Percentiles rank a stretch among this genome's conserved stretches.
phyloP scores from a whole-genome alignment of 2,329 filamentous ascomycete species.

The Alternaria incomplexa region DNA sequence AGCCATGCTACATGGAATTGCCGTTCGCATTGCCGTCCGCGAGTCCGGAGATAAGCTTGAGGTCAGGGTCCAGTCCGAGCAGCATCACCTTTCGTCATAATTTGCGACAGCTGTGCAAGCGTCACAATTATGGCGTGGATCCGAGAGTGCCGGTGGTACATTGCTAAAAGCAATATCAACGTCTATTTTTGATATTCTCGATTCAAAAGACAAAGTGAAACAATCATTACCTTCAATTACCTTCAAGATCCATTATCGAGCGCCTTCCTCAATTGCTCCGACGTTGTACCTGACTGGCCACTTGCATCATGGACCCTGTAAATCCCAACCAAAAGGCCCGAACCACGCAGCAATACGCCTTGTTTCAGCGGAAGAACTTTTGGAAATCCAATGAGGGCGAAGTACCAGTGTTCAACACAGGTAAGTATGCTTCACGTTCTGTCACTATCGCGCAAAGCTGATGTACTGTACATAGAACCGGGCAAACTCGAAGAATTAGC shows the following conservation, averaged over 20 bases:
- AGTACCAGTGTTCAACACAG: slow-evolving; percentile 60
- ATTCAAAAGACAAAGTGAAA: background rate
- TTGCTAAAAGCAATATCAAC: background rate
- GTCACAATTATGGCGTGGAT: slow-evolving; percentile 11
- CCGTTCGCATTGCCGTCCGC: background rate
- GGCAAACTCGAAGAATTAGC: slow-evolving; percentile 65
- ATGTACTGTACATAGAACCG: slow-evolving; percentile 52
- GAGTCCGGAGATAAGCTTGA: slow-evolving; percentile 9
- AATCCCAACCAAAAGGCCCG: slow-evolving; percentile 59
- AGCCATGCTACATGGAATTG: background rate
- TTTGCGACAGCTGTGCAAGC: slow-evolving; percentile 3
- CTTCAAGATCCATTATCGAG: background rate
- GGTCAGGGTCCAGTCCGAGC: slow-evolving; percentile 6
- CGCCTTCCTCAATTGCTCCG: background rate
- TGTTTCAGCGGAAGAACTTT: slow-evolving; percentile 63
- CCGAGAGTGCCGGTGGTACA: background rate
- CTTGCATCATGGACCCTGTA: slow-evolving; percentile 53
- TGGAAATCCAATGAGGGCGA: slow-evolving; percentile 60
- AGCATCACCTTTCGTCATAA: slow-evolving; percentile 16
- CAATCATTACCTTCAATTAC: background rate
- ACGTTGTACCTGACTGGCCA: background rate
- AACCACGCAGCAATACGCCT: slow-evolving; percentile 60
- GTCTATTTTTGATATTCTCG: background rate
- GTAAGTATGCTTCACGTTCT: slow-evolving; percentile 28
- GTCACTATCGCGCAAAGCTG: background rate